A percentile compares a stretch with the other conserved stretches of the same genome.
phyloP scores from a whole-genome alignment of 345 rosid species.

The Fremontodendron californicum region DNA sequence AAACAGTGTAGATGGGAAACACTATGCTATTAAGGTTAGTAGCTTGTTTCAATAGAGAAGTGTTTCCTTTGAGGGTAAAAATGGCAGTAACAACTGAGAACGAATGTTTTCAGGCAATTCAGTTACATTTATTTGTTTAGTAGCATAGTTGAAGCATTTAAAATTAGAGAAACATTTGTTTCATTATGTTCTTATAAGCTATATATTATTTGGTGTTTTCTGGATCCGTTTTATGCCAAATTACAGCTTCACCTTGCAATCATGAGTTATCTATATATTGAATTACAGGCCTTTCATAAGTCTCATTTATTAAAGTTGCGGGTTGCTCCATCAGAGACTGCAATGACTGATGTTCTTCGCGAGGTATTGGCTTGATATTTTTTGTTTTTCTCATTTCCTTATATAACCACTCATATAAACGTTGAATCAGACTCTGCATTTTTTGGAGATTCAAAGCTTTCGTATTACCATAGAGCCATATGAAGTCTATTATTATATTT shows the following conservation, averaged over 20 bases:
- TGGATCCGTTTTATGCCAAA: neutral
- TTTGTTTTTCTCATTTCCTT: neutral
- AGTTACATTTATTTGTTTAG: neutral
- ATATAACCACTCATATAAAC: neutral
- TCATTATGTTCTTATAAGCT: neutral
- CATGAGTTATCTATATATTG: slow-evolving; percentile 8
- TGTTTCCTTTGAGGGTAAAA: slow-evolving; percentile 5
- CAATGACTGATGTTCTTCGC: slow-evolving; percentile 95
- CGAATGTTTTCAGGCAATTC: neutral
- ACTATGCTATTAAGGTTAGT: slow-evolving; percentile 91
- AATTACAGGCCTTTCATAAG: slow-evolving; percentile 83
- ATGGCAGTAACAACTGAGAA: neutral
- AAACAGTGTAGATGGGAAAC: slow-evolving; percentile 68
- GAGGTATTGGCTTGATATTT: slow-evolving; percentile 50
- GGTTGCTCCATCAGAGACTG: slow-evolving; percentile 97
- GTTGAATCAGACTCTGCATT: neutral
- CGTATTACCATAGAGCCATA: neutral
- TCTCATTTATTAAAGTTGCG: slow-evolving; percentile 80
- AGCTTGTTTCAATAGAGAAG: slow-evolving; percentile 9
- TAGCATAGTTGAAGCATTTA: neutral
- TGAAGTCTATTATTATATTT: neutral
- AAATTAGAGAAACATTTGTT: neutral
- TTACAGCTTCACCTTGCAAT: neutral
- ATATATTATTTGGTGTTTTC: neutral
- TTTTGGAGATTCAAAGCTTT: neutral